These are phyloP conservation scores for Penicillium sp. DNA, from an alignment of 2,329 filamentous ascomycete species.

Conservation along the genomic window DNA sequence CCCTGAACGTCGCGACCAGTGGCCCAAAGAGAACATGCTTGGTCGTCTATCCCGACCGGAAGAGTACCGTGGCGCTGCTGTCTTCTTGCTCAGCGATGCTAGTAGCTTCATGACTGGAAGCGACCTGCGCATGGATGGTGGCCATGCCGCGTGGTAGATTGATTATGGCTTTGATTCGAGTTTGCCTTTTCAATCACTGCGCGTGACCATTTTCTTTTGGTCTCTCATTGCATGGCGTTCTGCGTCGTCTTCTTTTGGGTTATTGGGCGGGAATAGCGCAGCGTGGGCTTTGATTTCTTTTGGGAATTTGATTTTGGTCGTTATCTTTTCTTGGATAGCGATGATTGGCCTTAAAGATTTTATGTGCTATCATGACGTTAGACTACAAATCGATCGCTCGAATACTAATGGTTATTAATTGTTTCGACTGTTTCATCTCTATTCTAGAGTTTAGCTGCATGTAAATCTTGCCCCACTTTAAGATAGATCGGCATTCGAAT, in stretches of 20 bases:
- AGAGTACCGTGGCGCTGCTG: constrained; percentile 63
- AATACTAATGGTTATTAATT: constrained; percentile 3
- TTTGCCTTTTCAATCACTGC: constrained; percentile 9
- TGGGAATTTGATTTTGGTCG: constrained; percentile 4
- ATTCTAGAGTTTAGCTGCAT: constrained; percentile 3
- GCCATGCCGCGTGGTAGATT: constrained; percentile 54
- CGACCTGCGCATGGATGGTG: constrained; percentile 56
- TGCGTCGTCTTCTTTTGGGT: constrained; percentile 4
- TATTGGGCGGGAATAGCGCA: constrained; percentile 7
- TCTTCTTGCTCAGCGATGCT: constrained; percentile 51
- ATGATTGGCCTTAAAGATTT: background rate
- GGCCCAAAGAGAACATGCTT: constrained; percentile 86
- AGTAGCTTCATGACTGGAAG: constrained; percentile 58
- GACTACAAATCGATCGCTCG: constrained; percentile 22
- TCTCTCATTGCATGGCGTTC: constrained; percentile 26
- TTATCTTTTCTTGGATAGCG: constrained; percentile 1
- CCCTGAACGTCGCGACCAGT: constrained; percentile 75
- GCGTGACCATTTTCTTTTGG: constrained; percentile 12
- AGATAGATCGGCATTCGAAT: constrained; percentile 16
- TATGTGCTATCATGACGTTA: constrained; percentile 13
- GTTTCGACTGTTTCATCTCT: background rate
- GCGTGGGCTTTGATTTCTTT: background rate
- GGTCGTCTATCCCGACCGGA: constrained; percentile 64
- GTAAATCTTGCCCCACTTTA: constrained; percentile 17
- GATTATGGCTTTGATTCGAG: background rate